Conservation (phyloP, 768 basidiomycete genomes). For the Macrolepiota albuminosa region DNA sequence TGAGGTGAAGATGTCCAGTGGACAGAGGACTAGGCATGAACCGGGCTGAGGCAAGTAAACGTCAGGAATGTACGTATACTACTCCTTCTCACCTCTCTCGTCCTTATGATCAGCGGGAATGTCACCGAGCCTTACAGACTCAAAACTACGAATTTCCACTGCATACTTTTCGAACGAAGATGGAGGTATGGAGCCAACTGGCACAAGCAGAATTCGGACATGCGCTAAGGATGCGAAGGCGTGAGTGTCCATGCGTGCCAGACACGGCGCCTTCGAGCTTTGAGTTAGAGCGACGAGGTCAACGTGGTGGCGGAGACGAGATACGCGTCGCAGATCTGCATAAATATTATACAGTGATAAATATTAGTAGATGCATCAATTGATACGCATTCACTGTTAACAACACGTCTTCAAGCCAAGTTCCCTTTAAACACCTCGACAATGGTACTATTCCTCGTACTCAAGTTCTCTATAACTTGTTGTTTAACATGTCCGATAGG, state of each 20-base stretch:
- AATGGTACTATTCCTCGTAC: slow-evolving; percentile 14
- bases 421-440: background rate
- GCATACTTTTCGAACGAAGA: slow-evolving; percentile 72
- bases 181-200: slow-evolving; percentile 72
- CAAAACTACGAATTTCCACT: slow-evolving; percentile 67
- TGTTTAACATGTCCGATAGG: slow-evolving; percentile 38
- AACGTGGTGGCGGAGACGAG: background rate
- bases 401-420: slow-evolving; percentile 8
- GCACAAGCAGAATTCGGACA: slow-evolving; percentile 79
- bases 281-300: background rate
- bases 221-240: slow-evolving; percentile 83
- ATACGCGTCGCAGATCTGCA: slow-evolving; percentile 1
- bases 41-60: slow-evolving; percentile 48
- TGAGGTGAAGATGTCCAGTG: slow-evolving; percentile 77
- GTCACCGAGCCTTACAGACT: slow-evolving; percentile 72
- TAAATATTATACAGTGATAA: background rate
- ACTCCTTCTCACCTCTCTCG: slow-evolving; percentile 53
- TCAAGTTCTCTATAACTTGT: slow-evolving; percentile 3
- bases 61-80: slow-evolving; percentile 1
- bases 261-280: slow-evolving; percentile 7
- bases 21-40: slow-evolving; percentile 79
- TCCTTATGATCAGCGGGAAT: slow-evolving; percentile 78
- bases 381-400: background rate
- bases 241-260: slow-evolving; percentile 55
- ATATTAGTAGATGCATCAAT: background rate